phyloP scores from a whole-genome alignment of 805 yeast genomes.

The Spathaspora arborariae region DNA sequence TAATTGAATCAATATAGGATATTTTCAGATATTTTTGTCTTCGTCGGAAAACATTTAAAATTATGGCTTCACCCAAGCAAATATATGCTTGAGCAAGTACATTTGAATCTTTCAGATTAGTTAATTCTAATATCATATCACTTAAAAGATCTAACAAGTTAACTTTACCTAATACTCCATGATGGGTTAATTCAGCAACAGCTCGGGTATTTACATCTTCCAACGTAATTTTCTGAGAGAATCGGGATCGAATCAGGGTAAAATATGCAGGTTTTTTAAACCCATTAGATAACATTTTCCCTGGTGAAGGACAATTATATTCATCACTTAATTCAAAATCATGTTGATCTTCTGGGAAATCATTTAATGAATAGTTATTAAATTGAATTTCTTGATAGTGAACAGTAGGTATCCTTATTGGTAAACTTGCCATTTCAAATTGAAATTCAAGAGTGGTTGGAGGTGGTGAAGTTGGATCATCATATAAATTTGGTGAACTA shows the following conservation, averaged over 20 bases:
- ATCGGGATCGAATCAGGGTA: slow-evolving; percentile 4
- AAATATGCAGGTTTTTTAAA: slow-evolving; percentile 2
- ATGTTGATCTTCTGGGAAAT: slow-evolving; percentile 15
- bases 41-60: slow-evolving; percentile 11
- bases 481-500: slow-evolving; percentile 9
- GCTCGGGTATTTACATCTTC: not conserved
- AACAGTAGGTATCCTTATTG: slow-evolving; percentile 17
- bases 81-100: slow-evolving; percentile 7
- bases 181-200: slow-evolving; percentile 5
- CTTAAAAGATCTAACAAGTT: slow-evolving; percentile 9
- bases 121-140: slow-evolving; percentile 4
- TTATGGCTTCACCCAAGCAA: slow-evolving; percentile 15
- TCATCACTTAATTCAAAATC: slow-evolving; percentile 5
- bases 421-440: slow-evolving; percentile 20
- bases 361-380: slow-evolving; percentile 13
- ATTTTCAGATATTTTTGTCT: not conserved
- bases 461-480: not conserved
- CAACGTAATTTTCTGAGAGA: not conserved
- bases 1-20: not conserved
- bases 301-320: not conserved
- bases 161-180: slow-evolving; percentile 7
- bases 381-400: slow-evolving; percentile 21
- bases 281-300: not conserved
- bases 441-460: slow-evolving; percentile 17
- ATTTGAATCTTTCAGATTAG: not conserved